Evolutionary conservation across 2,329 filamentous ascomycete species (phyloP), one percentile per base, ranked within the genome.

Genomic region (Falciphora oryzae): DNA sequence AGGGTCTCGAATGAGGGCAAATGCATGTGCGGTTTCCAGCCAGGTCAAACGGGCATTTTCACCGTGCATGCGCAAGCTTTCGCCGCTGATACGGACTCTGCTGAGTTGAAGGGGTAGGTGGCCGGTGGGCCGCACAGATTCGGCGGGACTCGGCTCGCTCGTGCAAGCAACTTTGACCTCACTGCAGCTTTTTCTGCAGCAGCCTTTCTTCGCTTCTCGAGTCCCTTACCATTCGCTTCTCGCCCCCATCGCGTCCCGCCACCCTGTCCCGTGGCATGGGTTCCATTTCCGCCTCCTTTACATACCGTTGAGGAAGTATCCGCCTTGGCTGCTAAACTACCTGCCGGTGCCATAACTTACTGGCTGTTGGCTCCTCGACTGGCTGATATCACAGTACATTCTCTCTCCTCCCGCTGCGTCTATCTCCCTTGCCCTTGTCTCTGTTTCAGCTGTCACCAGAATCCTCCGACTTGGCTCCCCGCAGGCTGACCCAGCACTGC

Each of bases 11-110:
- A 44, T 18, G 16, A 44, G 38, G 38, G 18, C 16, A 4, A 44
- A 44, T 44, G 38, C 38, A 44, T 44, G 38, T 44, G 38, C 38
- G 38, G 38, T 44, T 53, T 53, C 3, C 22, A n/a, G 44, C 44
- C 44, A n/a, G 44, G 44, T 53, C 44, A 22, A 53, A 53, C 44
- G 44, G 22, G 44, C 2, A n/a, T 53, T 53, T 7, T 53, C 44
- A n/a, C 44, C 44, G 44, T 53, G 44, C 44, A 53, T 53, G 44
- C 44, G 44, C 44, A 53, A 53, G 44, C 44, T 53, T 53, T 53
- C 44, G 44, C 44, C 44, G 44, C 44, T 22, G 44, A 50, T 50
- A 50, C 18, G 22, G 44, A 10, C 44, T n/a, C 44, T 38, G 35
- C 35, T 38, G 14, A 38, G n/a, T n/a, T n/a, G n/a, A n/a, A n/a